A percentile compares a stretch with the other conserved stretches of the same genome.
These are phyloP conservation scores for Tylopilus orsonianus DNA, from an alignment of 1,284 basidiomycete species.

Conservation along the genomic window DNA sequence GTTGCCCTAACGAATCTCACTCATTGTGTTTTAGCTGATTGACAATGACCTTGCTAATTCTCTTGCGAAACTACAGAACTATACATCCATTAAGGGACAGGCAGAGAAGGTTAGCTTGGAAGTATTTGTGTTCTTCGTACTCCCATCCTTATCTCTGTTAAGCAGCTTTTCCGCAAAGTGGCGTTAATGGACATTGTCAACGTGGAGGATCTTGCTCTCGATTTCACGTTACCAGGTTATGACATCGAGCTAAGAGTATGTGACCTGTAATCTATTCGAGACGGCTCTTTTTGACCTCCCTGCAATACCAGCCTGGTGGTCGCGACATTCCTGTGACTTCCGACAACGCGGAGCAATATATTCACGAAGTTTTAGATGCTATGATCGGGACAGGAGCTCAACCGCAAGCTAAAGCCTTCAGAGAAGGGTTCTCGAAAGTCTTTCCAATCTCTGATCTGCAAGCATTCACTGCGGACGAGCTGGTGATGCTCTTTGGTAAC, in stretches of 20 bases:
- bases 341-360: slow-evolving; percentile 88
- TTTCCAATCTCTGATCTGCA: slow-evolving; percentile 90
- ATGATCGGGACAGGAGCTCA: slow-evolving; percentile 78
- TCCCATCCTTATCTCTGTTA: background rate
- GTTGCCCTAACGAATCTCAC: slow-evolving; percentile 1
- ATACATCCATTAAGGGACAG: slow-evolving; percentile 44
- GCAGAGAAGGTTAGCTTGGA: slow-evolving; percentile 52
- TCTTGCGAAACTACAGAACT: slow-evolving; percentile 72
- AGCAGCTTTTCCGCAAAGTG: slow-evolving; percentile 55
- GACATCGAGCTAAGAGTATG: slow-evolving; percentile 84
- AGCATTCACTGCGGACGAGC: slow-evolving; percentile 92
- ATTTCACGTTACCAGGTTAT: slow-evolving; percentile 96
- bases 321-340: slow-evolving; percentile 77
- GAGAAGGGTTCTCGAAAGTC: slow-evolving; percentile 89
- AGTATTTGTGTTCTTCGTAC: slow-evolving; percentile 5
- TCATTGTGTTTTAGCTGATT: slow-evolving; percentile 55
- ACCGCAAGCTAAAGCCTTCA: slow-evolving; percentile 81
- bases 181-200: slow-evolving; percentile 59
- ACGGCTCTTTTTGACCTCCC: background rate
- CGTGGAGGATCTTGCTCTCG: slow-evolving; percentile 86
- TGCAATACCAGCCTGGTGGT: slow-evolving; percentile 62
- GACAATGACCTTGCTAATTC: slow-evolving; percentile 87
- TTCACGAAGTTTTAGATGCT: slow-evolving; percentile 76
- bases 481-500: slow-evolving; percentile 93
- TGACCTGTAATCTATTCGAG: slow-evolving; percentile 2